Evolutionary conservation across 2,329 filamentous ascomycete genomes (phyloP), one percentile per base, ranked within the genome.

Genomic region (Coccinonectria pachysandricola): DNA sequence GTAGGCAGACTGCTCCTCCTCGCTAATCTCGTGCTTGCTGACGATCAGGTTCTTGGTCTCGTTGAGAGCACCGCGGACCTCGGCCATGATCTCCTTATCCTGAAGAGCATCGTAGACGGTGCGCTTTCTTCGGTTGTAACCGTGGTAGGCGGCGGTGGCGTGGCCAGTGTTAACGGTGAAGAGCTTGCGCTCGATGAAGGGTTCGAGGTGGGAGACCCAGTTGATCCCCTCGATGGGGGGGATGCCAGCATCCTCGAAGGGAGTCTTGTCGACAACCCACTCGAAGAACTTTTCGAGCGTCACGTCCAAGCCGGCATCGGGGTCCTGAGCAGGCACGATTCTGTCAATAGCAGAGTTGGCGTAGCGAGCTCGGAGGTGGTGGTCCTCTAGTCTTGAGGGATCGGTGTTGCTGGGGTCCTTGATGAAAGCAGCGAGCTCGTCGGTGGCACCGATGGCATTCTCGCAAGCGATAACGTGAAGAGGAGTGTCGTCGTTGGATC

Each of bases 161-260:
- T 98, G 91, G 30, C 86, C 82, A 12, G 91, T 98, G 73, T 98
- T 98, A 71, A 98, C 88, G 12, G 91, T 98, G 70, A 87, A 98
- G 40, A 98, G 78, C 73, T 98, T 98, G 59, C 91, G 87, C 75
- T 98, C 91, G 49, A 98, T 96, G 65, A 88, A 98, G 31, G 91
- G 91, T 52, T 78, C 71, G 15, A 98, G 75, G 61, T 96, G 71
- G 39, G 85, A 76, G 33, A 96, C 91, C 75, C 84, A 95, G 63
- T 93, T 82, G 53, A 96, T 79, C 34, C 87, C 88, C 41, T 91
- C 59, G 49, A 98, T 88, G 11, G 72, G 60, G 5, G 86, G 87
- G 11, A 57, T 52, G 16, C 56, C 56, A 36, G 70, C 62, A 37
- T 78, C 72, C 39, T 77, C 68, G 58, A 96, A 95, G 3, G 88